These are phyloP conservation scores for Cucurbita ficifolia DNA, from an alignment of 306 rosid species.

Conservation along the genomic window DNA sequence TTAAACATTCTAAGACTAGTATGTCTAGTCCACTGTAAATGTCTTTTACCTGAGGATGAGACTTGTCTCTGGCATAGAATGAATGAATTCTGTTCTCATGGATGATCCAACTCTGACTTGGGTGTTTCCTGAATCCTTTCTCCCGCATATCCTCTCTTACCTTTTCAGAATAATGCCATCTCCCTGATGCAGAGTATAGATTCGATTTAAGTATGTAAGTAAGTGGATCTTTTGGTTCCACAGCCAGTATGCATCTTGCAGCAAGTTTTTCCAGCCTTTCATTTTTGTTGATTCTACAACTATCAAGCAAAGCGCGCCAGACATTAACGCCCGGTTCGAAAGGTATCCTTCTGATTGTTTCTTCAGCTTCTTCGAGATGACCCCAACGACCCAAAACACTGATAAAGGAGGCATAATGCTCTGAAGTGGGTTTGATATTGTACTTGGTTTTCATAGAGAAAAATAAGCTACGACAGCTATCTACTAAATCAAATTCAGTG, in stretches of 20 bases:
- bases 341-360: conserved; percentile 41
- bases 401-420: conserved; percentile 59
- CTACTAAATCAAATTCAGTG: conserved; percentile 51
- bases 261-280: conserved; percentile 41
- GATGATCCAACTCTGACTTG: conserved; percentile 67
- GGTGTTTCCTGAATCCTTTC: conserved; percentile 59
- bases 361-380: conserved; percentile 65
- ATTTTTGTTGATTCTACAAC: conserved; percentile 45
- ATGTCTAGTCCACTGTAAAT: conserved; percentile 63
- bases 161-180: conserved; percentile 70
- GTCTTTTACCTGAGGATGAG: conserved; percentile 66
- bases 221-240: conserved; percentile 63
- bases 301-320: conserved; percentile 81
- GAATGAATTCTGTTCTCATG: conserved; percentile 47
- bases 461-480: conserved; percentile 43
- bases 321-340: conserved; percentile 41
- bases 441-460: conserved; percentile 35
- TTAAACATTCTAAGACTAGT: conserved; percentile 61
- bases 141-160: conserved; percentile 55
- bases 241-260: conserved; percentile 36
- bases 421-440: conserved; percentile 41
- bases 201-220: conserved; percentile 63
- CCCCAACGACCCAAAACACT: conserved; percentile 86
- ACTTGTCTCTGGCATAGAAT: conserved; percentile 68
- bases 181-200: conserved; percentile 73